Evolutionary conservation across 208 protist species (phyloP).

Genomic region (Leishmania turanica): DNA sequence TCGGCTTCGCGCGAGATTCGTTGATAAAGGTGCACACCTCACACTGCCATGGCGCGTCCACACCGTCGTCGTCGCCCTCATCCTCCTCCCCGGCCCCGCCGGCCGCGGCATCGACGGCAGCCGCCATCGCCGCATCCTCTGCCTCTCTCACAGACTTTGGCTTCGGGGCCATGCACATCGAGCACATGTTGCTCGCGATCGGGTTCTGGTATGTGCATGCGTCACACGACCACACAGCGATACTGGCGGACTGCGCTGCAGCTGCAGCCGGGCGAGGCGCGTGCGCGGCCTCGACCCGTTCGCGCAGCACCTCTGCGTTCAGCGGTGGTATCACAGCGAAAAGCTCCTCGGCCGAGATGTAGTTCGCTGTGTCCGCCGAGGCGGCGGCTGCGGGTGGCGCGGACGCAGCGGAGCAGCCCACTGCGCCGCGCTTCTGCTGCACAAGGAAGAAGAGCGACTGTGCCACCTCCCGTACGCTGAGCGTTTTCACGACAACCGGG

Average conservation of each 20-base stretch:
- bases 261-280: not conserved
- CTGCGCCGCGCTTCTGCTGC: conserved; percentile 9
- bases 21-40: conserved; percentile 70
- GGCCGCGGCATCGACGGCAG: not conserved
- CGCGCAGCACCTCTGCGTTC: conserved; percentile 24
- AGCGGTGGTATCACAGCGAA: conserved; percentile 27
- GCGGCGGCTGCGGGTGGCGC: not conserved
- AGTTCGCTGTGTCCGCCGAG: not conserved
- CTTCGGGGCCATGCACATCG: conserved; percentile 39
- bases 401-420: not conserved
- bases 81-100: conserved; percentile 5
- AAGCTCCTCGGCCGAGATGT: conserved; percentile 24
- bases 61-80: conserved; percentile 28
- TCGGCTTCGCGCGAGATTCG: conserved; percentile 29
- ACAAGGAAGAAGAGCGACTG: conserved; percentile 35
- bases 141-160: conserved; percentile 27
- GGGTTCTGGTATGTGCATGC: conserved; percentile 60
- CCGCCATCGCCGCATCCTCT: conserved; percentile 9
- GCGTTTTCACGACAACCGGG: conserved; percentile 29
- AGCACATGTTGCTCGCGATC: conserved; percentile 25
- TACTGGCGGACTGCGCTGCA: not conserved
- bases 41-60: conserved; percentile 62
- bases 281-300: conserved; percentile 14
- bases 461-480: conserved; percentile 37
- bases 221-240: conserved; percentile 43